Conservation (phyloP, 75 land plant genomes). For the Isoetes taiwanensis region DNA sequence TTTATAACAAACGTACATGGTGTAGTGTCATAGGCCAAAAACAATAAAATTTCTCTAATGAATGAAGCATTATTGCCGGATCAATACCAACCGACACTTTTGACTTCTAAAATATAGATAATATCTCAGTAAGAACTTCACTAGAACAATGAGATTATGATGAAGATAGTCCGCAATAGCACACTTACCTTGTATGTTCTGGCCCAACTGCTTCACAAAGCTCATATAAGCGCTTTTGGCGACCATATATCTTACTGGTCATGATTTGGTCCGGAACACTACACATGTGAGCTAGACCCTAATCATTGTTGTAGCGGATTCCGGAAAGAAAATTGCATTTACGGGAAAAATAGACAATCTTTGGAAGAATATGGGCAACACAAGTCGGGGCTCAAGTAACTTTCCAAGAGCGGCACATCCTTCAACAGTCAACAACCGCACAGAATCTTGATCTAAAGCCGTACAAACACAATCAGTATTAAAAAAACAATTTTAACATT, state of each 20-base stretch:
- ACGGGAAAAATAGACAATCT: background rate
- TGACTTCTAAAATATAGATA: too few relatives aligned
- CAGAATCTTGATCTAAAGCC: conserved; percentile 8
- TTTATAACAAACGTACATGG: too few relatives aligned
- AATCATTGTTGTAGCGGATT: background rate
- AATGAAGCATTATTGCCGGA: too few relatives aligned
- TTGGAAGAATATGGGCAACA: background rate
- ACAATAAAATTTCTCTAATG: too few relatives aligned
- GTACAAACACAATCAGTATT: too few relatives aligned
- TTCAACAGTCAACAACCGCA: background rate
- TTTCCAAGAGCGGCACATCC: conserved; percentile 4
- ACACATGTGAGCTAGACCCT: background rate
- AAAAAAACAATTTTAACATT: too few relatives aligned
- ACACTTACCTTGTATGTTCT: background rate
- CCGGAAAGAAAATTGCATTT: background rate
- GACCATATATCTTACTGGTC: background rate
- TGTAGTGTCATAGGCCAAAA: too few relatives aligned
- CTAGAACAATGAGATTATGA: too few relatives aligned
- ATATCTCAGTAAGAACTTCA: too few relatives aligned
- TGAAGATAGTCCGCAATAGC: too few relatives aligned
- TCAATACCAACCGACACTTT: too few relatives aligned
- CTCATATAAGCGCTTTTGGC: background rate
- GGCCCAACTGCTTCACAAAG: conserved; percentile 1
- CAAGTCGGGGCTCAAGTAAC: background rate
- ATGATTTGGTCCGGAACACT: background rate